A percentile compares a stretch with the other conserved stretches of the same genome.
phyloP scores from a whole-genome alignment of 2,329 filamentous ascomycete genomes.

The Arthrobotrys megalospora region DNA sequence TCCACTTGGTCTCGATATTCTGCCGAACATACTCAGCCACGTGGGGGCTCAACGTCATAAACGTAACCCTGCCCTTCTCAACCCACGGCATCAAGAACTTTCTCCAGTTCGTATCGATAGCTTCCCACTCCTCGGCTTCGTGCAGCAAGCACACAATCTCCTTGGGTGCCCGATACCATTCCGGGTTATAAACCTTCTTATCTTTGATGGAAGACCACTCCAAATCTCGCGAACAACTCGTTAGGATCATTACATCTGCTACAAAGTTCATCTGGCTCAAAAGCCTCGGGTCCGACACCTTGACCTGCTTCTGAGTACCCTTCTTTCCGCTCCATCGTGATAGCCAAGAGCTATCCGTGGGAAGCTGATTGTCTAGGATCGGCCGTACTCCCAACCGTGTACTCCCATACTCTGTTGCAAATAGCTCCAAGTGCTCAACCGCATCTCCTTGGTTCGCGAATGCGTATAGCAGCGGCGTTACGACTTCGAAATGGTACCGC shows the following conservation, averaged over 20 bases:
- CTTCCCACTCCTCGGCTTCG: slow-evolving; percentile 57
- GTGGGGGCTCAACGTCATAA: slow-evolving; percentile 64
- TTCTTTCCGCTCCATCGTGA: slow-evolving; percentile 15
- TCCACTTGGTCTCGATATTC: slow-evolving; percentile 62
- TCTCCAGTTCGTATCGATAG: slow-evolving; percentile 37
- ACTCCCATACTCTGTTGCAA: slow-evolving; percentile 57
- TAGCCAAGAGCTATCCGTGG: slow-evolving; percentile 46
- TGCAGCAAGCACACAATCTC: slow-evolving; percentile 60
- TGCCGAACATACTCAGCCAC: slow-evolving; percentile 63
- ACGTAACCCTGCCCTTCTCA: slow-evolving; percentile 62
- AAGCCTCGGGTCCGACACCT: slow-evolving; percentile 45
- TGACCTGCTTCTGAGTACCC: slow-evolving; percentile 11
- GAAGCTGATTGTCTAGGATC: slow-evolving; percentile 53
- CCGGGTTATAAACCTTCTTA: slow-evolving; percentile 52
- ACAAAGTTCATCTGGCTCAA: slow-evolving; percentile 57
- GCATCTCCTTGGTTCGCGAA: slow-evolving; percentile 56
- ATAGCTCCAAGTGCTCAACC: slow-evolving; percentile 54
- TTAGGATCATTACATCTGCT: slow-evolving; percentile 60
- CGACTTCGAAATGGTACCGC: slow-evolving; percentile 60
- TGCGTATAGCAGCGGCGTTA: slow-evolving; percentile 51
- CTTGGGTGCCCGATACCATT: slow-evolving; percentile 55
- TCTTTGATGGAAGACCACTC: slow-evolving; percentile 57
- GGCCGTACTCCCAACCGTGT: slow-evolving; percentile 58
- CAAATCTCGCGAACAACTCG: slow-evolving; percentile 57
- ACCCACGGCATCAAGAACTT: slow-evolving; percentile 62